These are phyloP conservation scores for Takashimella koratensis DNA, from an alignment of 1,284 basidiomycete genomes.

Conservation along the genomic window DNA sequence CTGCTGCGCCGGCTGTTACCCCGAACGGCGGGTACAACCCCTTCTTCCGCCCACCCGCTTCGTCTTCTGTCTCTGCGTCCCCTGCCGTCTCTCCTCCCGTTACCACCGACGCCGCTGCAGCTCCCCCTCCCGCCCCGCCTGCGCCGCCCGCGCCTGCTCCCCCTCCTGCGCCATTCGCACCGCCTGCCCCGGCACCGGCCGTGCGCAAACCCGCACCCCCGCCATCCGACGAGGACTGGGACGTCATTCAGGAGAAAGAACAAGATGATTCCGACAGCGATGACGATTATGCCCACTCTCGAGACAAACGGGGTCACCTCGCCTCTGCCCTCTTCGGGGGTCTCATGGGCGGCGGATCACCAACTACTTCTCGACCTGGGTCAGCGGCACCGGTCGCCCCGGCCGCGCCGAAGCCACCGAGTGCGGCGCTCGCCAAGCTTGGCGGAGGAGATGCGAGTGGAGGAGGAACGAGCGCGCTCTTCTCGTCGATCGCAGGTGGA, in stretches of 20 bases:
- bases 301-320: constrained; percentile 65
- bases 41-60: constrained; percentile 52
- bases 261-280: constrained; percentile 53
- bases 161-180: constrained; percentile 39
- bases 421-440: constrained; percentile 48
- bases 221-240: constrained; percentile 77
- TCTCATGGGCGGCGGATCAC: constrained; percentile 49
- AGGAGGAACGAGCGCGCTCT: constrained; percentile 56
- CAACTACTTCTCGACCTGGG: constrained; percentile 32
- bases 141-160: constrained; percentile 31
- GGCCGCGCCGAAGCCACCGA: constrained; percentile 45
- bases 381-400: constrained; percentile 34
- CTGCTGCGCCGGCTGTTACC: constrained; percentile 21
- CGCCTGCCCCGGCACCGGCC: constrained; percentile 35
- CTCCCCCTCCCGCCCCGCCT: constrained; percentile 39
- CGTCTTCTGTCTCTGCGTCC: constrained; percentile 22
- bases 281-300: constrained; percentile 70
- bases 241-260: constrained; percentile 69
- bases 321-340: constrained; percentile 74
- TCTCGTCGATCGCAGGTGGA: constrained; percentile 75
- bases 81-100: constrained; percentile 24
- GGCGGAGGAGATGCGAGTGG: constrained; percentile 50
- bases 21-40: constrained; percentile 43
- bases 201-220: constrained; percentile 23
- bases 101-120: constrained; percentile 30